Evolutionary conservation across 192 early-diverging fungal species (phyloP), one percentile per base, ranked within the genome.

Genomic region (Podila epigama): DNA sequence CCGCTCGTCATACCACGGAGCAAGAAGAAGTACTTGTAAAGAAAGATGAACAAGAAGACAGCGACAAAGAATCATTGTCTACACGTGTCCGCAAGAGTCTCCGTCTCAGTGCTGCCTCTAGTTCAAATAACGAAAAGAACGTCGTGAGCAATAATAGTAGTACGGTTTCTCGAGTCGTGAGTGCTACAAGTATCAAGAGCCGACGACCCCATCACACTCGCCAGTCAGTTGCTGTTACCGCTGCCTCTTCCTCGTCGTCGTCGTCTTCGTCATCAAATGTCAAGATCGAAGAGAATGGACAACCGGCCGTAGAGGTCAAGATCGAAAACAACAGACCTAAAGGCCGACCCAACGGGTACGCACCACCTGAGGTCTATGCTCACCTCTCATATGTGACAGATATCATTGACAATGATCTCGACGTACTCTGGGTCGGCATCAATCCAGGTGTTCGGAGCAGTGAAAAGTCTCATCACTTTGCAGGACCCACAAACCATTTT

Each of bases 401-500:
- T 58, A 69, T 81, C 12, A 58, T 88, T 15, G 83, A 70, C 34
- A 68, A 85, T 59, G 80, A 86, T 53, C 63, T 88, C 16, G 75
- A 79, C 18, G 83, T 93, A 2, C 59, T 93, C n/a, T 93, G 92
- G 67, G 83, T 92, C 11, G 92, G 92, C 0, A 90, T 93, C 68
- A 93, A 93, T 66, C 90, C 89, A 10, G 92, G 92, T 16, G 66
- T 89, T 12, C 66, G 79, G 8, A 90, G 88, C 58, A 84, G 88
- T 20, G 60, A 75, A 20, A 75, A 71, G 50, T 84, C 86, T 11
- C 87, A 88, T 51, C 92, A 93, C 62, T 93, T 90, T 82, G 85
- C 90, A 16, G 86, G 87, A 54, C 89, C 89, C 5, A 85, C 82
- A 10, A 93, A 93, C 66, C 90, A 86, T 58, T 92, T 93, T 80